Evolutionary conservation across 2,329 filamentous ascomycete species (phyloP).

Genomic region (Calonectria hawksworthii): DNA sequence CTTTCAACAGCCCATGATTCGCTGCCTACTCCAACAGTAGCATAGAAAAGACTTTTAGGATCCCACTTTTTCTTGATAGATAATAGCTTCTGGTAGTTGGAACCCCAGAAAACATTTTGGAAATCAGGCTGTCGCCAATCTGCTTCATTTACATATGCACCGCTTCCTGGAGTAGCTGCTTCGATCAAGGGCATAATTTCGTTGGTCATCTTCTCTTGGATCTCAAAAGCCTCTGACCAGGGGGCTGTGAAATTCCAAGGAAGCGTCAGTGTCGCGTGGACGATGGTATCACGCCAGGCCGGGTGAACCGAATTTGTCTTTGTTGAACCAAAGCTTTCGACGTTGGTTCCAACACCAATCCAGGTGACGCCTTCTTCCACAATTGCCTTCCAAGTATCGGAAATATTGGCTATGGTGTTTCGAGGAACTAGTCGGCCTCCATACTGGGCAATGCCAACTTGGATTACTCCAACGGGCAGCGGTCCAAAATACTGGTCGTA

Average conservation of each 20-base stretch:
- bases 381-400: conserved; percentile 26
- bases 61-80: conserved; percentile 10
- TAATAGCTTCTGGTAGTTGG: not conserved
- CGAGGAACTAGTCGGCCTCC: conserved; percentile 43
- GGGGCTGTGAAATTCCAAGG: conserved; percentile 16
- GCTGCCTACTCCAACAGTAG: not conserved
- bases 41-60: not conserved
- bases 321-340: conserved; percentile 42
- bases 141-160: conserved; percentile 8
- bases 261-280: conserved; percentile 35
- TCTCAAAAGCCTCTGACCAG: not conserved
- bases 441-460: conserved; percentile 46
- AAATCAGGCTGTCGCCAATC: conserved; percentile 1
- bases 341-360: conserved; percentile 47
- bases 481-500: conserved; percentile 59
- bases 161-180: not conserved
- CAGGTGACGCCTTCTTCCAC: conserved; percentile 43
- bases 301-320: conserved; percentile 56
- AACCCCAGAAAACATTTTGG: not conserved
- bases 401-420: not conserved
- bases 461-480: conserved; percentile 53
- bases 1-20: not conserved
- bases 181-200: conserved; percentile 5
- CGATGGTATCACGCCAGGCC: conserved; percentile 55
- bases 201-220: not conserved